Conservation (phyloP, 345 rosid genomes). For the Erucastrum elatum region DNA sequence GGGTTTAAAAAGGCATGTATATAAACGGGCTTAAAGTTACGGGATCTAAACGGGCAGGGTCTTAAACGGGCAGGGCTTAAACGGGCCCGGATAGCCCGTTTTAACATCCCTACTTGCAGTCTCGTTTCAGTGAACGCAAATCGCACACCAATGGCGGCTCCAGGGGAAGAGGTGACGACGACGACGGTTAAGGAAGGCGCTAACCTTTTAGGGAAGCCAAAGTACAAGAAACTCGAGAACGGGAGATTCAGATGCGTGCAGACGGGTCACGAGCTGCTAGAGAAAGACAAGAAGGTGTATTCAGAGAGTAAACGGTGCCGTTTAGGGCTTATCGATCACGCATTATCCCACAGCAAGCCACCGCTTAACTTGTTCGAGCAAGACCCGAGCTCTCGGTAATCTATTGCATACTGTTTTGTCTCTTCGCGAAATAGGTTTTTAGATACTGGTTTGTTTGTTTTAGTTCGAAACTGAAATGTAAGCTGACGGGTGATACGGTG, state of each 20-base stretch:
- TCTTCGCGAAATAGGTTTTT: neutral
- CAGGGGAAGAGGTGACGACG: conserved; percentile 28
- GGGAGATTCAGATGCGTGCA: conserved; percentile 85
- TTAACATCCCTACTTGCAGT: neutral
- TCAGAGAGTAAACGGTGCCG: conserved; percentile 87
- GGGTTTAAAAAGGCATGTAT: too few relatives aligned
- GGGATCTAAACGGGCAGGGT: too few relatives aligned
- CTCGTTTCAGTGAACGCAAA: neutral
- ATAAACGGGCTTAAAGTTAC: too few relatives aligned
- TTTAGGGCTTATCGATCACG: conserved; percentile 79
- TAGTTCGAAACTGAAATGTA: conserved; percentile 81
- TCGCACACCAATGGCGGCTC: conserved; percentile 37
- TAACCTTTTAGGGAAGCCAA: conserved; percentile 68
- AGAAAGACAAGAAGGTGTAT: conserved; percentile 71
- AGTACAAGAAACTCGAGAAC: conserved; percentile 58
- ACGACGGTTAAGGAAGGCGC: conserved; percentile 55
- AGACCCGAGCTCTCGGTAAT: conserved; percentile 74
- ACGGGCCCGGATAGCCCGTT: too few relatives aligned
- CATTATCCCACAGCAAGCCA: conserved; percentile 61
- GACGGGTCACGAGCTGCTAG: conserved; percentile 87
- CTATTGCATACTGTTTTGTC: neutral
- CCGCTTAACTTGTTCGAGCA: conserved; percentile 90
- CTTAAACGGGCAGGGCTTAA: too few relatives aligned
- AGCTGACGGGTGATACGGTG: conserved; percentile 82
- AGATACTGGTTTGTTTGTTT: neutral